Base-by-base conservation (phyloP, 345 rosid species). In the Passiflora organensis region DNA sequence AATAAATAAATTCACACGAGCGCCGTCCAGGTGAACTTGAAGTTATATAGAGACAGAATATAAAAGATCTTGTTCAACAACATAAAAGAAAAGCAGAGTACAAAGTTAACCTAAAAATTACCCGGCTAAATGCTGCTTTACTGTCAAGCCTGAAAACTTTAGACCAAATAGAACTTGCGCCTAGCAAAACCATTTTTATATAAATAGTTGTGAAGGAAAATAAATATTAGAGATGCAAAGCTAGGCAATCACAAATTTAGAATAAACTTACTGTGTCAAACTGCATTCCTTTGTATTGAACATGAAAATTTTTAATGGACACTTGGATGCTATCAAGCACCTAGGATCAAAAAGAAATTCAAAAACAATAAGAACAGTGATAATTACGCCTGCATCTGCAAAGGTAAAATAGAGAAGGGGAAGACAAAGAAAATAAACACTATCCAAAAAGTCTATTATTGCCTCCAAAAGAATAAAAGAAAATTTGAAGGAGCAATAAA, bases 271-370 rank as follows among this genome's bases (percentile, higher is more conserved):
- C 97, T 2, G 72, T 72, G 73, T 74, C 70, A 55, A 67, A 55
- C 56, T 72, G 79, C 65, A 59, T 58, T 60, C 77, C 82, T 51
- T 66, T 66, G 76, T 87, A 91, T 41, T 72, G 67, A 32, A 87
- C 52, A 77, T 87, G 89, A 48, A 91, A 83, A 71, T 82, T 85
- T 76, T 69, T 82, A 63, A 85, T 80, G 51, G 91, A 91, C 44
- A 91, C 72, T 68, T 87, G 86, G 64, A 91, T 87, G 72, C 81
- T 80, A 74, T 87, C 96, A 63, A 91, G 84, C 75, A 85, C 75
- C 97, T 91, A 68, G 48, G 66, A 48, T 65, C 46, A 47, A 23
- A 62, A 46, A 25, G 13, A 37, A 48, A 46, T 38, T 10, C 41
- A 14, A 1, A 22, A 32, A n/a, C n/a, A n/a, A 53, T 32, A 47